Base-by-base conservation (phyloP, 2,329 filamentous ascomycete genomes). In the Microthyrium microscopicum region DNA sequence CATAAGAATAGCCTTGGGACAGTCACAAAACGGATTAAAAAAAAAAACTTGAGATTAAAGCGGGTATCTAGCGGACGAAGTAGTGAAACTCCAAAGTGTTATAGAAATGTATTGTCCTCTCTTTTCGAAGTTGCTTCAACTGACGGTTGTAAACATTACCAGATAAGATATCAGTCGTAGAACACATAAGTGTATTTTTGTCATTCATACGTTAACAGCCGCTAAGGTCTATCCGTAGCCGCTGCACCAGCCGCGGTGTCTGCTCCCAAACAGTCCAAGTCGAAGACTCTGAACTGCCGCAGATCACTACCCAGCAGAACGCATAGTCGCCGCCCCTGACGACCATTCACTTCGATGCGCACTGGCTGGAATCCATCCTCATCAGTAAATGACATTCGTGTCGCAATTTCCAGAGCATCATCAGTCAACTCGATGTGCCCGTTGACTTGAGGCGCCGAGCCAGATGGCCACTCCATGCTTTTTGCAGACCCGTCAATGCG, bases 241-340 rank as follows among this genome's bases (percentile, higher is more conserved):
- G n/a, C n/a, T n/a, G n/a, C n/a, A n/a, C 31, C 16, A 25, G 9
- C 9, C 22, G 22, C 9, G 28, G 27, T 47, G 5, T 46, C 47
- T 13, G 44, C 50, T 8, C 51, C 50, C 29, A 45, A 48, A 25
- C 51, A 55, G 40, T 59, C 68, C 41, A 74, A 44, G 48, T 73
- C 68, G 37, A 72, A 50, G 11, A 73, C 61, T 30, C 62, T 56
- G 48, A 69, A 73, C 38, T 64, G 60, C 45, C 63, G 55, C 22
- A 55, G 50, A 44, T 68, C 62, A 19, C 62, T 56, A 28, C 67
- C 69, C 39, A 73, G 45, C 19, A 73, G 62, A 33, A 68, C 61
- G 15, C 68, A 54, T 3, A 64, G 61, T 37, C 65, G 50, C 40
- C 68, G 54, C 1, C 61, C 63, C 36, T 60, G 61, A 8, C 67